A percentile compares a stretch with the other conserved stretches of the same genome.
Evolutionary conservation across 805 yeast species (phyloP).

Genomic region (Sugiyamaella mastotermitis): DNA sequence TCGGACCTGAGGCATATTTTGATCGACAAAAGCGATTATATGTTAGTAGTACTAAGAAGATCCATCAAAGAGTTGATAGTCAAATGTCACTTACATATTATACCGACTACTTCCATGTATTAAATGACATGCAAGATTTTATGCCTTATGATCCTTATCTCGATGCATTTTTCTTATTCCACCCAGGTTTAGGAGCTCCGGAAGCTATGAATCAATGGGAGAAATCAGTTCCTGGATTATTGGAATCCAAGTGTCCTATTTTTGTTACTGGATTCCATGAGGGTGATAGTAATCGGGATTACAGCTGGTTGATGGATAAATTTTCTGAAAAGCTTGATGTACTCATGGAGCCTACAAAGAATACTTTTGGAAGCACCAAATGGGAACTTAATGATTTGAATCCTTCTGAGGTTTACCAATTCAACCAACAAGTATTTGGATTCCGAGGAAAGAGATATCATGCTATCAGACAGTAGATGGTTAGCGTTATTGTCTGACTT

Average conservation of each 20-base stretch:
- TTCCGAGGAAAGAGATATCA: constrained; percentile 96
- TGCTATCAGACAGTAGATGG: constrained; percentile 45
- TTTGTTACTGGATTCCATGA: constrained; percentile 87
- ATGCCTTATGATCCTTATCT: constrained; percentile 97
- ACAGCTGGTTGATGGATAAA: constrained; percentile 58
- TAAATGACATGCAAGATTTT: constrained; percentile 88
- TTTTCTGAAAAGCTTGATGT: constrained; percentile 76
- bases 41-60: constrained; percentile 42
- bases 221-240: constrained; percentile 74
- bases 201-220: constrained; percentile 78
- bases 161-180: constrained; percentile 89
- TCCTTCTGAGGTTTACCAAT: constrained; percentile 91
- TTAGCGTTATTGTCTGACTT: too few relatives aligned
- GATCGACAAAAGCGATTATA: constrained; percentile 66
- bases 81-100: constrained; percentile 72
- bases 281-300: constrained; percentile 63
- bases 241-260: constrained; percentile 90
- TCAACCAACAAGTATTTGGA: constrained; percentile 84
- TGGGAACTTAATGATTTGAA: constrained; percentile 90
- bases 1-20: constrained; percentile 87
- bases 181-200: constrained; percentile 86
- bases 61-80: constrained; percentile 67
- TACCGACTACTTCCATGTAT: constrained; percentile 85
- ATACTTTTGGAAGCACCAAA: constrained; percentile 78
- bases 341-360: constrained; percentile 65